Percentiles rank a stretch among this genome's conserved stretches.
Conservation (phyloP, 2,329 filamentous ascomycete genomes). For the Dendrostoma leiphaemia region DNA sequence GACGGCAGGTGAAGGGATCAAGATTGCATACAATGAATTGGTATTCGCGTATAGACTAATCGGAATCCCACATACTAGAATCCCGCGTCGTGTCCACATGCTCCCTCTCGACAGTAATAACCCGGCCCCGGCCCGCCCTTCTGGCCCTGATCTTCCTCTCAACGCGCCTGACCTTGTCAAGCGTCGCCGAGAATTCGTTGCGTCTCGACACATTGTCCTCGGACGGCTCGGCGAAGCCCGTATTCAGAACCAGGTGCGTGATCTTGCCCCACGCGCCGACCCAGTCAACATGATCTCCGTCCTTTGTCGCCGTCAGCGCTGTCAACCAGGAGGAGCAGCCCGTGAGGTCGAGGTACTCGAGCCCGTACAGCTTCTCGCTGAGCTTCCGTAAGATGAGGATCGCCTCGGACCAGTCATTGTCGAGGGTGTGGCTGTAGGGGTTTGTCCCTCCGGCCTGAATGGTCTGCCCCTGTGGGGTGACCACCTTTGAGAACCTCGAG, state of each 20-base stretch:
- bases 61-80: background rate
- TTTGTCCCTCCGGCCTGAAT: conserved; percentile 55
- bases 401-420: conserved; percentile 60
- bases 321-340: conserved; percentile 56
- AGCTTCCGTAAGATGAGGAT: conserved; percentile 54
- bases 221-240: conserved; percentile 37
- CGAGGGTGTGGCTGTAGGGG: conserved; percentile 55
- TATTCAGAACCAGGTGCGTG: conserved; percentile 40
- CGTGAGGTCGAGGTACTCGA: conserved; percentile 61
- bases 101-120: conserved; percentile 48
- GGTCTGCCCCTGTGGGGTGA: conserved; percentile 39
- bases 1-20: too few relatives aligned
- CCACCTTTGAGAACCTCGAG: conserved; percentile 46
- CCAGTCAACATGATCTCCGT: conserved; percentile 51
- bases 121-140: conserved; percentile 47
- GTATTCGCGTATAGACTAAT: background rate
- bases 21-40: too few relatives aligned
- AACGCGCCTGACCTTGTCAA: conserved; percentile 37
- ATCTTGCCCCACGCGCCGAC: conserved; percentile 52
- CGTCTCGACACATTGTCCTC: conserved; percentile 31
- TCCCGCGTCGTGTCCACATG: background rate
- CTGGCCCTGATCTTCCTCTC: conserved; percentile 46
- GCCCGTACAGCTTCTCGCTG: conserved; percentile 51
- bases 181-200: conserved; percentile 33
- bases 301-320: conserved; percentile 40